These are phyloP conservation scores for Lyophyllum decastes DNA, from an alignment of 768 basidiomycete genomes.

Conservation along the genomic window DNA sequence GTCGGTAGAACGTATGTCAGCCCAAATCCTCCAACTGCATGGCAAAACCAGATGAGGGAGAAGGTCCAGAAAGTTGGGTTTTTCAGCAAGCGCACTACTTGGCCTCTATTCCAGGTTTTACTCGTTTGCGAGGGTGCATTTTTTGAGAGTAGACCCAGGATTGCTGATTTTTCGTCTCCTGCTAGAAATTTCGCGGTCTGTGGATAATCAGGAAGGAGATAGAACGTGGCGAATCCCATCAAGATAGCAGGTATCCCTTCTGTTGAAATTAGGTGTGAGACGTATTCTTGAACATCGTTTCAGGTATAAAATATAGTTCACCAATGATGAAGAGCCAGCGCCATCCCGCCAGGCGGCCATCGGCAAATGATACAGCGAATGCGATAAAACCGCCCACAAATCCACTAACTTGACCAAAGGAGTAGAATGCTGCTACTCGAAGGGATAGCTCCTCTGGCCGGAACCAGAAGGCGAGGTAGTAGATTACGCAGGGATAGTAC, in stretches of 20 bases:
- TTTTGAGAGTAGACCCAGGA: constrained; percentile 2
- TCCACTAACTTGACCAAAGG: constrained; percentile 16
- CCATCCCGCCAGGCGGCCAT: constrained; percentile 15
- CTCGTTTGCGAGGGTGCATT: constrained; percentile 11
- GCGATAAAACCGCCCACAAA: constrained; percentile 14
- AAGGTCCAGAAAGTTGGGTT: constrained; percentile 12
- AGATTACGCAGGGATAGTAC: constrained; percentile 17
- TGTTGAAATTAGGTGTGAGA: no score
- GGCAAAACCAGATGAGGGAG: constrained; percentile 11
- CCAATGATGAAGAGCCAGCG: constrained; percentile 18
- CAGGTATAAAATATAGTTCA: not conserved
- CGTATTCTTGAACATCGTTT: no score
- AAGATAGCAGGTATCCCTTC: constrained; percentile 14
- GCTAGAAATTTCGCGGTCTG: constrained; percentile 14
- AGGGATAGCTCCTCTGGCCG: constrained; percentile 11
- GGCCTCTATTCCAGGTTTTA: constrained; percentile 13
- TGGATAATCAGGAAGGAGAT: constrained; percentile 13
- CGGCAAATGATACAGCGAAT: constrained; percentile 13
- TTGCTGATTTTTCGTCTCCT: constrained; percentile 7
- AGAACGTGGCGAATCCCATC: constrained; percentile 12
- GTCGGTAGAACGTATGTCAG: constrained; percentile 13
- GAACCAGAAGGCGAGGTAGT: constrained; percentile 19
- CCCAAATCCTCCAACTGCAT: constrained; percentile 16
- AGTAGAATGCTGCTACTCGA: constrained; percentile 13
- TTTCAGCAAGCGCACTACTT: constrained; percentile 9